Percentiles rank a stretch among this genome's conserved stretches.
These are phyloP conservation scores for Nicotiana benthamiana DNA, from an alignment of 257 asterid genomes.

Conservation along the genomic window DNA sequence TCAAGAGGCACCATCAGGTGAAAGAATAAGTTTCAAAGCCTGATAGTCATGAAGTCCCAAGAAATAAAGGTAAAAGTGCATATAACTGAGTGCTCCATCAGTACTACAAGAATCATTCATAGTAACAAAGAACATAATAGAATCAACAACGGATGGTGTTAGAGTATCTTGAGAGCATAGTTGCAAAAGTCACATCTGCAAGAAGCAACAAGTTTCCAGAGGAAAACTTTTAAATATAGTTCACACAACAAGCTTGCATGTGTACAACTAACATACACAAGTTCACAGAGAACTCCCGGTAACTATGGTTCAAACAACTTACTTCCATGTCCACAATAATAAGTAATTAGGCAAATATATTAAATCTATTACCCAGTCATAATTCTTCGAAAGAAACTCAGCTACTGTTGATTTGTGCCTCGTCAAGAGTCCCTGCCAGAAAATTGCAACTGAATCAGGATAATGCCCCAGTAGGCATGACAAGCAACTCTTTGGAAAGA, in stretches of 20 bases:
- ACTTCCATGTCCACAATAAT: background rate
- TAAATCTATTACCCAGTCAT: constrained; percentile 15
- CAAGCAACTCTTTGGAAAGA: background rate
- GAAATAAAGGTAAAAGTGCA: background rate
- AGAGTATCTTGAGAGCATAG: background rate
- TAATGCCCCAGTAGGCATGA: background rate
- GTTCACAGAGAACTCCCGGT: background rate
- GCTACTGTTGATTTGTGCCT: constrained; percentile 23
- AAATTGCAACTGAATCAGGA: background rate
- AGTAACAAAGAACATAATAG: background rate
- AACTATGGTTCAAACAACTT: background rate
- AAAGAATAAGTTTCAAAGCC: background rate
- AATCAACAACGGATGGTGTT: background rate
- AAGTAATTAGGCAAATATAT: background rate
- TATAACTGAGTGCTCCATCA: background rate
- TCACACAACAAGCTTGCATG: background rate
- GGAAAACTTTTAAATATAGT: background rate
- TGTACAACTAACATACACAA: background rate
- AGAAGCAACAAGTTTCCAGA: background rate
- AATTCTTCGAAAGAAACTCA: constrained; percentile 18
- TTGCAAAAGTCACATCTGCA: background rate
- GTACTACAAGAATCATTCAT: background rate
- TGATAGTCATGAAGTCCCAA: background rate
- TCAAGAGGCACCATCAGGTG: background rate
- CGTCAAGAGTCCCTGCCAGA: constrained; percentile 15